Percentiles rank a stretch among this genome's conserved stretches.
phyloP scores from a whole-genome alignment of 1,139 yeast species.

The Torulaspora globosa region DNA sequence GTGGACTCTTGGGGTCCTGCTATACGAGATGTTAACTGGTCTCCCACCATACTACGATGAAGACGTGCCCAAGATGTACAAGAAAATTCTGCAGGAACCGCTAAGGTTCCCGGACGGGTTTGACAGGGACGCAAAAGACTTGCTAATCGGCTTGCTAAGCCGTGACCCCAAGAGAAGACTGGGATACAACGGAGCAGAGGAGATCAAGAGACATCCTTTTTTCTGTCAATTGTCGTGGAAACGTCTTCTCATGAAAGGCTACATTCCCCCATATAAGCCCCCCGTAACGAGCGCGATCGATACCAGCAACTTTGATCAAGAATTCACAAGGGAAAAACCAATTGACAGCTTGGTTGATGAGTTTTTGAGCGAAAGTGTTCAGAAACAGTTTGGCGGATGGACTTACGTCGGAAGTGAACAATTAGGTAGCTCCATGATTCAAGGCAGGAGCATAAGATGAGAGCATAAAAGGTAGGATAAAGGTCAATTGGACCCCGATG shows the following conservation, averaged over 20 bases:
- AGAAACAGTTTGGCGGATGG: conserved; percentile 98
- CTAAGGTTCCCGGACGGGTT: conserved; percentile 83
- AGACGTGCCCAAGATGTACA: conserved; percentile 90
- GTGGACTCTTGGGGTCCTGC: conserved; percentile 93
- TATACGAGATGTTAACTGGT: conserved; percentile 95
- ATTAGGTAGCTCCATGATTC: conserved; percentile 36
- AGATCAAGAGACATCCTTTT: conserved; percentile 79
- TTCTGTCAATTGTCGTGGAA: conserved; percentile 91
- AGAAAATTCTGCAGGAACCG: conserved; percentile 85
- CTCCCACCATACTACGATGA: conserved; percentile 96
- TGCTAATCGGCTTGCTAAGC: conserved; percentile 68
- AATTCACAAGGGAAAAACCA: conserved; percentile 89
- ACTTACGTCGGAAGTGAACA: conserved; percentile 71
- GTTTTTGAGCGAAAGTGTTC: conserved; percentile 82
- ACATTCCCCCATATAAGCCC: conserved; percentile 94
- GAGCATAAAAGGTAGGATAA: neutral
- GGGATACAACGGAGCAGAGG: conserved; percentile 75
- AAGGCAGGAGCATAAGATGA: conserved; percentile 31
- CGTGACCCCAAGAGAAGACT: conserved; percentile 82
- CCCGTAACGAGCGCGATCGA: conserved; percentile 82
- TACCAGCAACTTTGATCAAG: conserved; percentile 89
- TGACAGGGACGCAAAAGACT: conserved; percentile 84
- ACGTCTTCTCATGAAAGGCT: conserved; percentile 76
- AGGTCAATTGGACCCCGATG: neutral
- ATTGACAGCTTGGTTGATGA: conserved; percentile 95